These are phyloP conservation scores for Jacaranda copaia DNA, from an alignment of 257 asterid genomes.

Conservation along the genomic window DNA sequence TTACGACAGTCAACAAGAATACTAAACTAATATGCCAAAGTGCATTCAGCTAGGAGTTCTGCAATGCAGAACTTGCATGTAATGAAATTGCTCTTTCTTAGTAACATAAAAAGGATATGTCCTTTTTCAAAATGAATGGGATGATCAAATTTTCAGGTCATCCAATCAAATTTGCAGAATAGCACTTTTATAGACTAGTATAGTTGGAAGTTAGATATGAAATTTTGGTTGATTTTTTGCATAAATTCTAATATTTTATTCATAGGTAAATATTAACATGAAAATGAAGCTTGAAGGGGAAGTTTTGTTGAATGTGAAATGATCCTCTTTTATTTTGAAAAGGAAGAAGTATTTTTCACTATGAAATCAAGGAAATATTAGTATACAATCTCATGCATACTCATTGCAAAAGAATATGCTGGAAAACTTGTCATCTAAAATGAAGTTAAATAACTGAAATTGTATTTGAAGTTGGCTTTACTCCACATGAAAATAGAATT, in stretches of 20 bases:
- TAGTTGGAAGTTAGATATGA: background rate
- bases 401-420: background rate
- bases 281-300: constrained; percentile 1
- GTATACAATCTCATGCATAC: background rate
- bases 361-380: background rate
- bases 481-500: background rate
- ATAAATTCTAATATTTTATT: background rate
- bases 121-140: constrained; percentile 3
- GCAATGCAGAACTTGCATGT: background rate
- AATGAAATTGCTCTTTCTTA: background rate
- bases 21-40: constrained; percentile 1
- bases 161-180: background rate
- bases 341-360: background rate
- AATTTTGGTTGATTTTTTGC: background rate
- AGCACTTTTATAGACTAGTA: constrained; percentile 1
- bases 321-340: background rate
- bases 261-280: background rate
- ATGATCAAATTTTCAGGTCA: constrained; percentile 13
- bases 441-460: background rate
- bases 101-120: background rate
- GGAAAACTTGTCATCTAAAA: background rate
- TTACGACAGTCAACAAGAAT: background rate
- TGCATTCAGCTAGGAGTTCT: background rate
- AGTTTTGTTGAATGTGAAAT: constrained; percentile 1
- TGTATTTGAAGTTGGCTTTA: constrained; percentile 24